Evolutionary conservation across 768 basidiomycete species (phyloP).

Genomic region (Lentinula raphanica): DNA sequence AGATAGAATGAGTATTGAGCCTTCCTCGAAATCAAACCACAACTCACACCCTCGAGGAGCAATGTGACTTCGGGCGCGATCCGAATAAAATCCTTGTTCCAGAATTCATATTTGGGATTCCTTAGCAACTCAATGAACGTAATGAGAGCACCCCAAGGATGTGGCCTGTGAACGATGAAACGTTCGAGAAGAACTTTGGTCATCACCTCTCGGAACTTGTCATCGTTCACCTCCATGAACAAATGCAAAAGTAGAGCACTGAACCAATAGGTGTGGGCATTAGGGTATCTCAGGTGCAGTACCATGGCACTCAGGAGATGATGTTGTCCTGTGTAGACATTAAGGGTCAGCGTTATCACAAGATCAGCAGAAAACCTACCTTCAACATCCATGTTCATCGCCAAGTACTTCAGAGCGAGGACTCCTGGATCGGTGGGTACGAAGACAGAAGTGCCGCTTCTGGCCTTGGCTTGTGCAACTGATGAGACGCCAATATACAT

Average conservation of each 20-base stretch:
- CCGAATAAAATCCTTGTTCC: slow-evolving; percentile 82
- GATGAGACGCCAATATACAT: slow-evolving; percentile 95
- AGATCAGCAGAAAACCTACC: slow-evolving; percentile 42
- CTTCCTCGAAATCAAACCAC: slow-evolving; percentile 3
- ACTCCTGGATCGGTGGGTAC: slow-evolving; percentile 80
- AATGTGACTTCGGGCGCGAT: slow-evolving; percentile 83
- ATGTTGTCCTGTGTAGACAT: slow-evolving; percentile 71
- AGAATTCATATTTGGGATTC: slow-evolving; percentile 87
- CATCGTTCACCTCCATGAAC: slow-evolving; percentile 74
- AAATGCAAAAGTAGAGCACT: slow-evolving; percentile 84
- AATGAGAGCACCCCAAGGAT: slow-evolving; percentile 92
- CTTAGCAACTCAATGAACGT: slow-evolving; percentile 92
- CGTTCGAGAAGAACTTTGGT: slow-evolving; percentile 90
- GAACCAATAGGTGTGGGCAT: slow-evolving; percentile 98
- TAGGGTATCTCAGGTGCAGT: slow-evolving; percentile 94
- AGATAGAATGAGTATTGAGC: slow-evolving; percentile 8
- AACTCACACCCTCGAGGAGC: slow-evolving; percentile 76
- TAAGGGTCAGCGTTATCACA: not conserved
- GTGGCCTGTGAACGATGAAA: slow-evolving; percentile 90
- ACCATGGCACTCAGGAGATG: slow-evolving; percentile 90
- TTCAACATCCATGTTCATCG: slow-evolving; percentile 83
- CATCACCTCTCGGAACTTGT: slow-evolving; percentile 75
- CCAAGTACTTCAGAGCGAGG: slow-evolving; percentile 76
- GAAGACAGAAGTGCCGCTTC: slow-evolving; percentile 79
- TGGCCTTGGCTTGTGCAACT: slow-evolving; percentile 82